Evolutionary conservation across 2,329 filamentous ascomycete genomes (phyloP).

Genomic region (Seiridium unicorne): DNA sequence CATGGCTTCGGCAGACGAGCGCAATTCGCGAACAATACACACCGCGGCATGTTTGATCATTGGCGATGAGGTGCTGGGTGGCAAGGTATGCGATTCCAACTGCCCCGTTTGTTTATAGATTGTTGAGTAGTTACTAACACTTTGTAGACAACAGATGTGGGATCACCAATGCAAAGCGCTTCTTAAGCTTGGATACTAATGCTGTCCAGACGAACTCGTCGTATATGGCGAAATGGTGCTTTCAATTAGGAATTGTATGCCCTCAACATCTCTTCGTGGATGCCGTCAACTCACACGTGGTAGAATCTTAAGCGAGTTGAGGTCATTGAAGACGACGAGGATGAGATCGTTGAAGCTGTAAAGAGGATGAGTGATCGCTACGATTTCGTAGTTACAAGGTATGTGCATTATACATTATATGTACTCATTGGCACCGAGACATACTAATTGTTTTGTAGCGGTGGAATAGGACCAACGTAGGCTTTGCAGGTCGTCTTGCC

Average conservation of each 20-base stretch:
- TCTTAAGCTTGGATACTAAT: slow-evolving; percentile 8
- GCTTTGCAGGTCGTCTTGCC: slow-evolving; percentile 18
- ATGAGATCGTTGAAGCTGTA: slow-evolving; percentile 85
- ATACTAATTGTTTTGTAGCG: slow-evolving; percentile 43
- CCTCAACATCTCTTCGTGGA: background rate
- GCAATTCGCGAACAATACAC: slow-evolving; percentile 68
- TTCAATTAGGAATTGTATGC: slow-evolving; percentile 57
- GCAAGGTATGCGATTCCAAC: slow-evolving; percentile 64
- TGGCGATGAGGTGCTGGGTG: slow-evolving; percentile 93
- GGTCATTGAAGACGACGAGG: slow-evolving; percentile 89
- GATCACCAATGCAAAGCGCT: slow-evolving; percentile 18
- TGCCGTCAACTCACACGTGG: slow-evolving; percentile 8
- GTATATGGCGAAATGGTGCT: slow-evolving; percentile 65
- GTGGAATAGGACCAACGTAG: slow-evolving; percentile 93
- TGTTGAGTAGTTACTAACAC: slow-evolving; percentile 10
- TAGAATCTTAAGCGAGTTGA: slow-evolving; percentile 80
- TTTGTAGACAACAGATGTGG: slow-evolving; percentile 28
- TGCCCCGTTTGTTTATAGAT: background rate
- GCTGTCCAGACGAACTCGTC: slow-evolving; percentile 58
- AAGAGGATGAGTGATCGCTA: slow-evolving; percentile 84
- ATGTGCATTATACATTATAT: slow-evolving; percentile 9
- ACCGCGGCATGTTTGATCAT: slow-evolving; percentile 94
- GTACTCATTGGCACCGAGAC: background rate
- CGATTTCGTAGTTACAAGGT: slow-evolving; percentile 90
- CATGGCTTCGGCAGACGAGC: slow-evolving; percentile 53